A percentile compares a stretch with the other conserved stretches of the same genome.
Evolutionary conservation across 148 eudicot genomes (phyloP).

Genomic region (Chenopodium quinoa): DNA sequence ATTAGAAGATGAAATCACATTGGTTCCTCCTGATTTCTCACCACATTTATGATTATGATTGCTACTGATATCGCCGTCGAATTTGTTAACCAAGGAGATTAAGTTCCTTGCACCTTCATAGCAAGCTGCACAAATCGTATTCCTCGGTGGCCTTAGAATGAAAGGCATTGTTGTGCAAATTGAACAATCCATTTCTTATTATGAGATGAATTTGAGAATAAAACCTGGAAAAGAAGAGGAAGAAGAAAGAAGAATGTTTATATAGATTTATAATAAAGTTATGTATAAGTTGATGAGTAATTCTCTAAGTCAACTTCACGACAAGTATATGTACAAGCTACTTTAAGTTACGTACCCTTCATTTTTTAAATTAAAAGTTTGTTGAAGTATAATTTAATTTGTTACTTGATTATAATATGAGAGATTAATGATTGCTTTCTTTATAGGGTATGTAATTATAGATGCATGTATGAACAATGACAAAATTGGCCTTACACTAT

Average conservation of each 20-base stretch:
- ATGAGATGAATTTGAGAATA: too few species aligned
- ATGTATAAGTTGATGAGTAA: neutral
- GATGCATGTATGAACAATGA: conserved; percentile 8
- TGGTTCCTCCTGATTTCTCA: conserved; percentile 33
- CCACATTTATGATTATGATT: conserved; percentile 9
- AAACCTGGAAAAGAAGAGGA: neutral
- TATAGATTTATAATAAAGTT: neutral
- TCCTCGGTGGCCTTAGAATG: conserved; percentile 75
- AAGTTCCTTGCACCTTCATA: conserved; percentile 72
- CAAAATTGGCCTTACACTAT: conserved; percentile 18
- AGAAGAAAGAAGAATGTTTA: conserved; percentile 6
- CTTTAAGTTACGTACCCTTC: conserved; percentile 14
- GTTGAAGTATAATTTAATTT: conserved; percentile 21
- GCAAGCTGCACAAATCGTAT: conserved; percentile 77
- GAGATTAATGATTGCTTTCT: conserved; percentile 13
- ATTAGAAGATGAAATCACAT: conserved; percentile 20
- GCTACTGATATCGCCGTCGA: conserved; percentile 29
- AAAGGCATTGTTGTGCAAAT: conserved; percentile 76
- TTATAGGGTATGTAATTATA: conserved; percentile 1
- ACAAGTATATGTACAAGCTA: conserved; percentile 21
- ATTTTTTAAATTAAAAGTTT: conserved; percentile 15
- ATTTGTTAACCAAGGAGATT: conserved; percentile 52
- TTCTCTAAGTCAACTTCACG: conserved; percentile 35
- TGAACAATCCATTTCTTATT: conserved; percentile 65
- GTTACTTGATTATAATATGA: neutral